phyloP scores from a whole-genome alignment of 1,284 basidiomycete genomes.

The Ganoderma meredithae region DNA sequence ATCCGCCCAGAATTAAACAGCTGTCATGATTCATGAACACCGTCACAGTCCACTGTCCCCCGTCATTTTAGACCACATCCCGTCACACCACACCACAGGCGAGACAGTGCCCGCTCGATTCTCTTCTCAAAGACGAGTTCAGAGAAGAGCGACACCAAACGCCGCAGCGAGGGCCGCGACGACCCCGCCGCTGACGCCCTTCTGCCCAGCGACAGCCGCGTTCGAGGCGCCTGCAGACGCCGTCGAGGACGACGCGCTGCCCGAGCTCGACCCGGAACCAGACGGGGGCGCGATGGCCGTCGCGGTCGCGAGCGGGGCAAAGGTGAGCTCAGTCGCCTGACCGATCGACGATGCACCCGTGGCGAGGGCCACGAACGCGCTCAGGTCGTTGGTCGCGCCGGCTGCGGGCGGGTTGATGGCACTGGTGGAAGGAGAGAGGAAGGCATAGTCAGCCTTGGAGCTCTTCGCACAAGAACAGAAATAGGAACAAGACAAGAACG shows the following conservation, averaged over 20 bases:
- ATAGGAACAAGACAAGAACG: too few relatives aligned
- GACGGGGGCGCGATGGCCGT: conserved; percentile 35
- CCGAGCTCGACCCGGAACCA: background rate
- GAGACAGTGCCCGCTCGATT: background rate
- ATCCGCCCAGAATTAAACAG: background rate
- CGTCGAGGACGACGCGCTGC: conserved; percentile 6
- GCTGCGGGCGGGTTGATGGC: conserved; percentile 63
- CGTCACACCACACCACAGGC: background rate
- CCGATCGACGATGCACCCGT: conserved; percentile 39
- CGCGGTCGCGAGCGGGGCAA: conserved; percentile 55
- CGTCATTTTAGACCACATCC: conserved; percentile 1
- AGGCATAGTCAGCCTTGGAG: background rate
- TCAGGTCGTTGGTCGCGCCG: conserved; percentile 54
- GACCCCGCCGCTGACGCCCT: conserved; percentile 25
- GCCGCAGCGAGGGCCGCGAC: conserved; percentile 31
- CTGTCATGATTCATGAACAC: conserved; percentile 2
- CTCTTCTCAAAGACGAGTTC: background rate
- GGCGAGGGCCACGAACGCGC: conserved; percentile 49
- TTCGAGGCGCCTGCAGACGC: conserved; percentile 8
- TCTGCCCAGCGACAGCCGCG: conserved; percentile 17
- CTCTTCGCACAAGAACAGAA: too few relatives aligned
- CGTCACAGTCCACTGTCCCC: background rate
- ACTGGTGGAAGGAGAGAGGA: conserved; percentile 34
- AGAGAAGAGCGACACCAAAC: conserved; percentile 33
- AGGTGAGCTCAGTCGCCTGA: conserved; percentile 23